Base-by-base conservation (phyloP, 1,139 yeast species). In the Saccharomyces pastorianus region DNA sequence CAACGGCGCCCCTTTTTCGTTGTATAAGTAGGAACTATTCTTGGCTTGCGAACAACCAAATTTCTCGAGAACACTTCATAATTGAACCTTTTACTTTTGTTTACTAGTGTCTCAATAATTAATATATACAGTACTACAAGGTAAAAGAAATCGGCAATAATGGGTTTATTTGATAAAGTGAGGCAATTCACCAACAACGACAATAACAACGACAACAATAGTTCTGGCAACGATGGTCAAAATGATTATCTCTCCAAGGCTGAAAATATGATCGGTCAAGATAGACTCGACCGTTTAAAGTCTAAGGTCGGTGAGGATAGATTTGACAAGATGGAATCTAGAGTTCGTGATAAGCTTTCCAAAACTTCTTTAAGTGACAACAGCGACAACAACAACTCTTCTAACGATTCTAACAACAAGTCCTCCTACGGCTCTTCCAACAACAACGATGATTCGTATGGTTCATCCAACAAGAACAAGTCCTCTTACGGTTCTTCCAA, bases 151-250 rank as follows among this genome's bases (percentile, higher is more conserved):
- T 32, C 14, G 1, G 25, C 25, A 31, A 63, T 38, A 58, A 71
- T 71, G 73, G 72, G 73, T 48, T 61, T 71, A 46, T 64, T 69
- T 52, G 71, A 69, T 23, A 23, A 23, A 23, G 25, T 23, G 4
- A 23, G 4, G 25, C 25, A 23, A 23, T 23, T 23, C 3, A 58
- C 60, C 27, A 51, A 51, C 27, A 51, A 51, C 27, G 49, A 46
- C 20, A 53, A 48, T 29, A 52, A 48, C 26, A 47, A 47, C 31
- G 53, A 56, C 47, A 41, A 29, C 23, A 13, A 31, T n/a, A n/a
- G n/a, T 41, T 46, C 50, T 49, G 49, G 49, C 46, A 52, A 31
- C 23, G 42, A 26, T 27, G 47, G 48, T 32, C 51, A 51, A 14
- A 50, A 52, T 27, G 68, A 66, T 51, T 57, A 56, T 38, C 57